Evolutionary conservation across 108 stramenopile genomes (phyloP), one percentile per base, ranked within the genome.

Genomic region (Fragilaria radians): DNA sequence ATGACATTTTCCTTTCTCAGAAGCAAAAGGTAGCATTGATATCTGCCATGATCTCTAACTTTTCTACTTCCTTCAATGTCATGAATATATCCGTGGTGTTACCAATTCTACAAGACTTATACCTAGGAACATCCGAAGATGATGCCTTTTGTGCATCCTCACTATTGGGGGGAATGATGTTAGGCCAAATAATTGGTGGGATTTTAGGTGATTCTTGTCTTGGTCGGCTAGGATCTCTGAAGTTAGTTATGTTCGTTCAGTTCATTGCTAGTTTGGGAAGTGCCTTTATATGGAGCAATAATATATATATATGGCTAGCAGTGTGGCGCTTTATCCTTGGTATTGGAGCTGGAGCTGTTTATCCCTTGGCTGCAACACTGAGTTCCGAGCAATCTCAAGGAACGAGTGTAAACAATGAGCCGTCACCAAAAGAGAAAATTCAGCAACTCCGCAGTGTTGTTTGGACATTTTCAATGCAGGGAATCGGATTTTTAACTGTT

Each of bases 31-130:
- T 65, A 22, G 53, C 52, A 30, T 83, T 81, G 62, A 56, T 76
- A 1, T 79, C 68, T 1, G 85, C 93, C 56, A 89, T 91, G 89
- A 42, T 91, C 14, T 89, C 89, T 53, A 94, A 94, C 58, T 86
- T 81, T 53, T 85, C 85, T 31, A 94, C 93, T 0, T 81, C 83
- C n/a, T 94, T 87, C 72, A 94, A 94, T 71, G 89, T 89, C 7
- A 84, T 94, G 28, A 89, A 82, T 49, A 83, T 94, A 3, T 80
- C 81, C 5, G 55, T 94, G 18, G 83, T 85, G 0, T n/a, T 91
- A 23, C 87, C 86, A 4, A 83, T 94, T 2, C 36, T 91, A 52
- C 49, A 77, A 36, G 54, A 73, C 28, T 23, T 73, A 45, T 42
- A 55, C 60, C 27, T 45, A 24, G 48, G 29, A 9, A 0, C 47